phyloP scores from a whole-genome alignment of 2,329 filamentous ascomycete genomes.

The Mycosphaerella sp. region DNA sequence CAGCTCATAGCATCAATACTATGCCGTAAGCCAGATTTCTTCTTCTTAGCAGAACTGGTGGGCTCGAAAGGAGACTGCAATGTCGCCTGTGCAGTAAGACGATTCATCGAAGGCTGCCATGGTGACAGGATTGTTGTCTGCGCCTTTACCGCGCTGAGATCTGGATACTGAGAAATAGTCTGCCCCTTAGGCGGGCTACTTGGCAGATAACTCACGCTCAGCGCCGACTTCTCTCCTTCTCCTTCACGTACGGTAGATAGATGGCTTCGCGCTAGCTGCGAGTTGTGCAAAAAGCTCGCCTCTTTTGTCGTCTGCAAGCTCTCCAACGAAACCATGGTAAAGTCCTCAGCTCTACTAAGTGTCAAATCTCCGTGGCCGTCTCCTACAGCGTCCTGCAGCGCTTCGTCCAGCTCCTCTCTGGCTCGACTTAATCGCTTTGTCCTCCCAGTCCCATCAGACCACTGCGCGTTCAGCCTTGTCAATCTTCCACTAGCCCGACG shows the following conservation, averaged over 20 bases:
- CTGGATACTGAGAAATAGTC: constrained; percentile 17
- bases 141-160: constrained; percentile 7
- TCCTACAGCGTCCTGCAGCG: constrained; percentile 30
- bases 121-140: not conserved
- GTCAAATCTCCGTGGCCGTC: constrained; percentile 39
- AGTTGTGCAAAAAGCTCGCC: constrained; percentile 17
- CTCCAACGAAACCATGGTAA: constrained; percentile 48
- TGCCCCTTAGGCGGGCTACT: constrained; percentile 29
- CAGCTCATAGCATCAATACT: constrained; percentile 24
- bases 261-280: constrained; percentile 6
- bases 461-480: constrained; percentile 13
- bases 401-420: constrained; percentile 30
- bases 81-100: not conserved
- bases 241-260: constrained; percentile 6
- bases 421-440: constrained; percentile 27
- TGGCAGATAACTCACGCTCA: constrained; percentile 28
- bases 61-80: constrained; percentile 10
- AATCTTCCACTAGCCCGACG: constrained; percentile 17
- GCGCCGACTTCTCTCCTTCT: constrained; percentile 16
- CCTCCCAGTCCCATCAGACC: constrained; percentile 17
- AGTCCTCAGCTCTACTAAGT: constrained; percentile 45
- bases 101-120: constrained; percentile 3
- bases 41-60: constrained; percentile 12
- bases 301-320: constrained; percentile 37
- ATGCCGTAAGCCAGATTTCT: constrained; percentile 4